A percentile compares a stretch with the other conserved stretches of the same genome.
Evolutionary conservation across 129 eudicot genomes (phyloP).

Genomic region (Rutidosis leptorrhynchoides): DNA sequence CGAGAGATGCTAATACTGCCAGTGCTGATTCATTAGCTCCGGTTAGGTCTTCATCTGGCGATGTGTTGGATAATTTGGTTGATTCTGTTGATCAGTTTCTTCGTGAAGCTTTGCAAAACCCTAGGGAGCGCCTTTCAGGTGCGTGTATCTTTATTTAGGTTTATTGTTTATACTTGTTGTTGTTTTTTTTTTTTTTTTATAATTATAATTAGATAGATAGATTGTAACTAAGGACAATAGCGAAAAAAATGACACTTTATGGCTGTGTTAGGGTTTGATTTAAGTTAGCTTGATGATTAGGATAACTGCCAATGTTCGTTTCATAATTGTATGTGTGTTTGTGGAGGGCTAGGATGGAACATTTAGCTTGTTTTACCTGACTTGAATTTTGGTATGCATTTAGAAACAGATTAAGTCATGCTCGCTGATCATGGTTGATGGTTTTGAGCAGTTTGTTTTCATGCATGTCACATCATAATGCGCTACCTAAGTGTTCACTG

Average conservation of each 20-base stretch:
- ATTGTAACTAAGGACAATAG: constrained; percentile 4
- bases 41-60: constrained; percentile 32
- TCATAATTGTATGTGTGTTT: background rate
- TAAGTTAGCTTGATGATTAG: constrained; percentile 17
- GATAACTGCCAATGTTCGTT: background rate
- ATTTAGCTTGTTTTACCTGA: too few species aligned
- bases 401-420: too few species aligned
- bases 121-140: constrained; percentile 93
- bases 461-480: too few species aligned
- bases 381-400: too few species aligned
- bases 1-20: constrained; percentile 17
- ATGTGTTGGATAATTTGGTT: constrained; percentile 52
- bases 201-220: constrained; percentile 10
- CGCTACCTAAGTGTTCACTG: too few species aligned
- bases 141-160: background rate
- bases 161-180: too few species aligned
- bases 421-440: too few species aligned
- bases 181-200: too few species aligned
- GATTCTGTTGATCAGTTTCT: constrained; percentile 93
- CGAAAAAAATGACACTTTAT: background rate
- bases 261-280: constrained; percentile 6
- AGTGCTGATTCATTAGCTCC: constrained; percentile 20
- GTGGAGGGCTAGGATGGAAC: background rate
- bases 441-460: too few species aligned
- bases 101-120: constrained; percentile 94